Conservation (phyloP, 257 asterid genomes). For the Solanum lignicaule region DNA sequence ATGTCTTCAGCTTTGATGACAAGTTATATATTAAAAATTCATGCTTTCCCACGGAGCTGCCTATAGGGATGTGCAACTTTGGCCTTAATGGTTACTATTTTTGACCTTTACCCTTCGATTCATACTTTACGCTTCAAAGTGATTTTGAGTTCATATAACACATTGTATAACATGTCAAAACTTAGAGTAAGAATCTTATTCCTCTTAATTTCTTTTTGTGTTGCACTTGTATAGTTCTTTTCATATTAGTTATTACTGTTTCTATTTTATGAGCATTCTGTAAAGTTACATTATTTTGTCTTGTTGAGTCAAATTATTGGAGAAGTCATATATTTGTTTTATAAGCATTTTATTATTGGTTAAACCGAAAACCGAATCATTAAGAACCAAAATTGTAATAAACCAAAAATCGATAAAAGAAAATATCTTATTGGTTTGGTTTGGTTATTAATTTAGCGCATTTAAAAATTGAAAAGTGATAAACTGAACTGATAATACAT, state of each 20-base stretch:
- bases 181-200: background rate
- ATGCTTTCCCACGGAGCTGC: background rate
- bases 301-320: too few species aligned
- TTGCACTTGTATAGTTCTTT: too few species aligned
- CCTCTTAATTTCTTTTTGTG: background rate
- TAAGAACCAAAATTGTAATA: too few species aligned
- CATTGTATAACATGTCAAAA: background rate
- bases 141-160: too few species aligned
- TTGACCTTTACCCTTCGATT: background rate
- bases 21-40: background rate
- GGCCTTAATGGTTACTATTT: background rate
- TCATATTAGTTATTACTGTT: too few species aligned
- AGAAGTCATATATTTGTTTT: background rate
- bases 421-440: background rate
- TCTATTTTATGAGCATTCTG: too few species aligned
- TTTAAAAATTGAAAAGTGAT: too few species aligned
- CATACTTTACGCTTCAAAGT: too few species aligned
- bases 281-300: too few species aligned
- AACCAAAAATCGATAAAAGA: too few species aligned
- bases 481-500: background rate
- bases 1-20: background rate
- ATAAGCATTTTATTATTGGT: background rate
- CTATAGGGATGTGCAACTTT: background rate
- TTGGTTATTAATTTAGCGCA: too few species aligned
- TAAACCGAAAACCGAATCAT: fast-evolving